Evolutionary conservation across 768 basidiomycete species (phyloP), one percentile per base, ranked within the genome.

Genomic region (Amanita pallidorosea): DNA sequence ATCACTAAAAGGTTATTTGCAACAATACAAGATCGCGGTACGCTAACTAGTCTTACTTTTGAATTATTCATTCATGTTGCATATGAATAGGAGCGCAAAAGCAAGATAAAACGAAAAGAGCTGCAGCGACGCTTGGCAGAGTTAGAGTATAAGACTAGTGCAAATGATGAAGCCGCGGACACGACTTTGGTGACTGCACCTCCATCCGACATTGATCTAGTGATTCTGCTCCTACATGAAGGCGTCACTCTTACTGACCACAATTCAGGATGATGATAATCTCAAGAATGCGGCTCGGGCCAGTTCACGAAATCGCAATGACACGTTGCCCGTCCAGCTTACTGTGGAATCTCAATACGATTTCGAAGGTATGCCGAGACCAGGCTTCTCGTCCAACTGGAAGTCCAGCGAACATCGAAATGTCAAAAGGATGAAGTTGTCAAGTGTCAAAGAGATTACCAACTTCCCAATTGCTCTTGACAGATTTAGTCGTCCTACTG

Each of bases 281-380:
- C 8, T 8, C 12, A 45, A 22, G 42, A n/a, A 12, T 12, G 22
- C 13, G 3, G 11, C 17, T 31, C 33, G 34, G 12, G 42, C 23
- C 15, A 12, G 17, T 27, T 49, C n/a, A 17, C 53, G 51, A 15
- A 37, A 50, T 38, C 38, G 35, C 22, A 25, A 54, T 45, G 47
- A 49, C 34, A 38, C 25, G n/a, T 7, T 40, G 15, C 31, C 34
- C 15, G 15, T 51, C 43, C 56, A 38, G 6, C 38, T 51, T 33
- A 29, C 56, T 22, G 61, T 61, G 44, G 56, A 55, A 7, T 23
- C 56, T 5, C 56, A 58, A 15, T 59, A 64, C n/a, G 61, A 63
- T 40, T 69, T 69, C 36, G 67, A 69, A 38, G 70, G 65, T 22
- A 67, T 74, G 63, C 69, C 72, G 20, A 59, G 59, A 7, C 66